Evolutionary conservation across 108 stramenopile genomes (phyloP).

Genomic region (Fragilaria radians): DNA sequence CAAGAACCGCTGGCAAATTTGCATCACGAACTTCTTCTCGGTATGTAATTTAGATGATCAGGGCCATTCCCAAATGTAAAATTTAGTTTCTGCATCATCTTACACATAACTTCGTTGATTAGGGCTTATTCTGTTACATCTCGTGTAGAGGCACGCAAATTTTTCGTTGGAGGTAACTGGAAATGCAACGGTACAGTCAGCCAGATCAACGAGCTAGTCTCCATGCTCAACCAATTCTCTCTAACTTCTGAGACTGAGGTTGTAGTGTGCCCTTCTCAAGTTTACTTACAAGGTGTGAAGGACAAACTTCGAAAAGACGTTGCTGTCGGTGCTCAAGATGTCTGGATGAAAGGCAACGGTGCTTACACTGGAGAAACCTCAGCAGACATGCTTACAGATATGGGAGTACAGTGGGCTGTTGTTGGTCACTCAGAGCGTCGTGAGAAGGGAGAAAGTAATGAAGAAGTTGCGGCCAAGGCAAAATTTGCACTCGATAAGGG

Average conservation of each 20-base stretch:
- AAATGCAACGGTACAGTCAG: constrained; percentile 94
- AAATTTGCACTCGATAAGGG: constrained; percentile 91
- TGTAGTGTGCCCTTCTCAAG: constrained; percentile 91
- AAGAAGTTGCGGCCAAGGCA: constrained; percentile 89
- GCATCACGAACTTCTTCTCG: no score
- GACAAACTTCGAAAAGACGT: constrained; percentile 83
- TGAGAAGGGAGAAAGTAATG: constrained; percentile 92
- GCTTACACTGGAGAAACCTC: constrained; percentile 97
- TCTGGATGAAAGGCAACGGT: constrained; percentile 85
- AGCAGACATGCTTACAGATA: constrained; percentile 95
- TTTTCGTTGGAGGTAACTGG: constrained; percentile 99
- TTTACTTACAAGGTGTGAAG: constrained; percentile 83
- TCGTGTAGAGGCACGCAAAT: constrained; percentile 78
- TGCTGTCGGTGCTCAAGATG: constrained; percentile 88
- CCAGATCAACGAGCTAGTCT: constrained; percentile 75
- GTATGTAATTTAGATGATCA: no score
- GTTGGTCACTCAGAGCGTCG: constrained; percentile 97
- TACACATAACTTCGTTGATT: no score
- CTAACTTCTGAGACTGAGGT: constrained; percentile 86
- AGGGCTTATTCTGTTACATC: constrained; percentile 66
- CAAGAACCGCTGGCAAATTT: no score
- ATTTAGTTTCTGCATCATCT: no score
- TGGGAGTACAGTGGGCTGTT: constrained; percentile 91
- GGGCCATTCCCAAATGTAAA: no score
- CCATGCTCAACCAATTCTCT: constrained; percentile 85